A percentile compares a stretch with the other conserved stretches of the same genome.
phyloP scores from a whole-genome alignment of 2,329 filamentous ascomycete species.

The Aphanocladium album region DNA sequence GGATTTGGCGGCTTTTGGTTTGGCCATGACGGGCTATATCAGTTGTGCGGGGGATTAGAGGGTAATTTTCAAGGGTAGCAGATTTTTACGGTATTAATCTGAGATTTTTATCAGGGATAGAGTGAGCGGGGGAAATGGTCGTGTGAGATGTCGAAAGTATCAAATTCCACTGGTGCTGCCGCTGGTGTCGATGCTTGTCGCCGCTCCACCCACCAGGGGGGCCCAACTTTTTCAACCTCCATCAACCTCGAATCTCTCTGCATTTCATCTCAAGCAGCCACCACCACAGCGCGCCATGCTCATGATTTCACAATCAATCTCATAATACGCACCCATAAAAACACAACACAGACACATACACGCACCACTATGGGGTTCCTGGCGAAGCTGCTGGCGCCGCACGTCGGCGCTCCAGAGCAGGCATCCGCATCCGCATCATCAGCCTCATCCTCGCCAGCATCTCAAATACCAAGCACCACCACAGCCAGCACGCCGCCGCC shows the following conservation, averaged over 20 bases:
- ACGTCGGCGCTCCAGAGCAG: slow-evolving; percentile 12
- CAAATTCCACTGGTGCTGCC: no score
- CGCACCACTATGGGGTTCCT: slow-evolving; percentile 5
- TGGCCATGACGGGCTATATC: slow-evolving; percentile 25
- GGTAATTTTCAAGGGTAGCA: background rate
- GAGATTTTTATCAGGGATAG: background rate
- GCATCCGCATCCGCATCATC: background rate
- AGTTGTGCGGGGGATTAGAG: background rate
- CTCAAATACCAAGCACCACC: background rate
- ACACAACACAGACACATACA: background rate
- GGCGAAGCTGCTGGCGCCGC: slow-evolving; percentile 9
- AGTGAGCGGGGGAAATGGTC: no score
- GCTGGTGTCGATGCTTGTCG: no score
- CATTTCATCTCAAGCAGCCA: background rate
- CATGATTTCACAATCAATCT: background rate
- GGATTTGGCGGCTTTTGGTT: slow-evolving; percentile 26
- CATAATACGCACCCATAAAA: background rate
- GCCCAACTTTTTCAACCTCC: slow-evolving; percentile 1
- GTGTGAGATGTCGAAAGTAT: background rate
- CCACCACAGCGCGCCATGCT: no score
- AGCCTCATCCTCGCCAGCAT: background rate
- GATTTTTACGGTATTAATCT: background rate
- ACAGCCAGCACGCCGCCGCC: slow-evolving; percentile 10
- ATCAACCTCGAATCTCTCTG: background rate
- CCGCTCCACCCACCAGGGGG: background rate